Evolutionary conservation across 768 basidiomycete genomes (phyloP).

Genomic region (Inosperma sp.): DNA sequence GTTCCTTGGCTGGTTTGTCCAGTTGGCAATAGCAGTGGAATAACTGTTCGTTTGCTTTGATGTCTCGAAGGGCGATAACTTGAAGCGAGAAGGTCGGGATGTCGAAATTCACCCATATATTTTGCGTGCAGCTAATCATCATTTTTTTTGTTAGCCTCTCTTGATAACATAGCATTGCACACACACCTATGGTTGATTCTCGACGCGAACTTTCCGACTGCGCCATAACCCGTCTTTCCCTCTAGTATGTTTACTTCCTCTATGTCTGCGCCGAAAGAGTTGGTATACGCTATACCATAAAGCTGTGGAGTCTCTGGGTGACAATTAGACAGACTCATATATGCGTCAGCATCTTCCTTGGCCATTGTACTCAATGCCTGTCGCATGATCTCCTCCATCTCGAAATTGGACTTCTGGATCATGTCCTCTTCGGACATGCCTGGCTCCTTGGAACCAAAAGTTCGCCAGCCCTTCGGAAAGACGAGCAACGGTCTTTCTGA

Average conservation of each 20-base stretch:
- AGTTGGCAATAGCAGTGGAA: neutral
- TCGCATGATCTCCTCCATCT: neutral
- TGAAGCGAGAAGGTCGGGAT: neutral
- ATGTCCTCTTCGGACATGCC: neutral
- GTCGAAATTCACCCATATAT: neutral
- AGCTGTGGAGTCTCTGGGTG: neutral
- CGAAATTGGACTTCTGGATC: neutral
- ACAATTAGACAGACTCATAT: neutral
- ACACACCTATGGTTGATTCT: slow-evolving; percentile 4
- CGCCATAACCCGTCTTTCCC: neutral
- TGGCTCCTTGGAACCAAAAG: neutral
- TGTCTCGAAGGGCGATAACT: neutral
- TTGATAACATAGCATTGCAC: too few relatives aligned
- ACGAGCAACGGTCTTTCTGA: neutral
- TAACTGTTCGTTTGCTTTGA: neutral
- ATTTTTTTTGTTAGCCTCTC: too few relatives aligned
- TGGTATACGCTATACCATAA: neutral
- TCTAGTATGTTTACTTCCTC: neutral
- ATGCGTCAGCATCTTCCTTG: neutral
- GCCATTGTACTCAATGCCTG: neutral
- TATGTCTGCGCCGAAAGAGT: neutral
- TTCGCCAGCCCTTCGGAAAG: neutral
- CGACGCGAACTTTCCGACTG: neutral
- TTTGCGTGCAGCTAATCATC: slow-evolving; percentile 2
- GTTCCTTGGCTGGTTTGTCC: neutral